A percentile compares a stretch with the other conserved stretches of the same genome.
Evolutionary conservation across 257 asterid genomes (phyloP).

Genomic region (Petrea volubilis): DNA sequence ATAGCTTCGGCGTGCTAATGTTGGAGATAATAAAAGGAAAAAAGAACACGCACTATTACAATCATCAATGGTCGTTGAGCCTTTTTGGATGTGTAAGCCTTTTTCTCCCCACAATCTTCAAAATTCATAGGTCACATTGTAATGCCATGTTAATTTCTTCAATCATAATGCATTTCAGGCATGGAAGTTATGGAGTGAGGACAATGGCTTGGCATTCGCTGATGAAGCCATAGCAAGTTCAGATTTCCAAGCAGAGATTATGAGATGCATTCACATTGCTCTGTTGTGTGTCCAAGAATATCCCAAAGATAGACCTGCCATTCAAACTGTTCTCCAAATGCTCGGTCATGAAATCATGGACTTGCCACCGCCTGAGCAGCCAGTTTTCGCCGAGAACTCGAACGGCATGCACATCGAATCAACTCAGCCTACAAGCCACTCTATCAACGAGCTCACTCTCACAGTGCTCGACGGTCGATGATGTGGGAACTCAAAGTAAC

Average conservation of each 20-base stretch:
- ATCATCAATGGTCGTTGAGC: constrained; percentile 46
- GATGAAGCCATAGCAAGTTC: constrained; percentile 38
- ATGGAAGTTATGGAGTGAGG: constrained; percentile 63
- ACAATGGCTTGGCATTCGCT: constrained; percentile 34
- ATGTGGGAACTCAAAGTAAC: not conserved
- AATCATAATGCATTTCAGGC: constrained; percentile 38
- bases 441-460: constrained; percentile 38
- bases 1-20: constrained; percentile 53
- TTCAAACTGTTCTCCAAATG: constrained; percentile 49
- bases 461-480: constrained; percentile 44
- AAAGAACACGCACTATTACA: constrained; percentile 53
- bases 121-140: not conserved
- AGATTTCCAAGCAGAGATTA: constrained; percentile 21
- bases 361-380: constrained; percentile 45
- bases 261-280: constrained; percentile 56
- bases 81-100: constrained; percentile 61
- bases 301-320: constrained; percentile 47
- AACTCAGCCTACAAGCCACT: constrained; percentile 22
- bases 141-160: not conserved
- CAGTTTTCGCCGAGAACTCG: constrained; percentile 54
- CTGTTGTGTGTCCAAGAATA: constrained; percentile 60
- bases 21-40: constrained; percentile 58
- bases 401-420: constrained; percentile 25
- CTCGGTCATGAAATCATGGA: constrained; percentile 44
- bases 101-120: not conserved